phyloP scores from a whole-genome alignment of 1,139 yeast species.

The Pichia kudriavzevii region DNA sequence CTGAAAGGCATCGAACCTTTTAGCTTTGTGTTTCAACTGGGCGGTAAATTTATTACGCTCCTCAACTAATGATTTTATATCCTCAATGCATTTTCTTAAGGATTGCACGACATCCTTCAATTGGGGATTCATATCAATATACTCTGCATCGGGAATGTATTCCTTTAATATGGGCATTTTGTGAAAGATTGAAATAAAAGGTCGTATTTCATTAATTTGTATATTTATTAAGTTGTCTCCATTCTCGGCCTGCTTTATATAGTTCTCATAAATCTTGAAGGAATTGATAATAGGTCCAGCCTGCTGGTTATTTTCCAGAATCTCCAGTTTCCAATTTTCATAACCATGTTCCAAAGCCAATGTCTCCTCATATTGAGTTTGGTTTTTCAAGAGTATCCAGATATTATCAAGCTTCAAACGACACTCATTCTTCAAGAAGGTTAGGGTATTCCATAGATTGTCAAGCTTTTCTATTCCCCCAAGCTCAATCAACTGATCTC shows the following conservation, averaged over 20 bases:
- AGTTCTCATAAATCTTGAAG: slow-evolving; percentile 38
- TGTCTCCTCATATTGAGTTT: slow-evolving; percentile 43
- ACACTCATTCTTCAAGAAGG: slow-evolving; percentile 25
- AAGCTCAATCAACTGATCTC: slow-evolving; percentile 43
- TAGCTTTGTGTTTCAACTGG: slow-evolving; percentile 32
- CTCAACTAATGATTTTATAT: slow-evolving; percentile 27
- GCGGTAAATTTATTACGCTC: slow-evolving; percentile 36
- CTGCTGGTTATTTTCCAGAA: slow-evolving; percentile 34
- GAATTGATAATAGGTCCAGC: slow-evolving; percentile 30
- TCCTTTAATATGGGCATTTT: slow-evolving; percentile 33
- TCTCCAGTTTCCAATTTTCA: slow-evolving; percentile 40
- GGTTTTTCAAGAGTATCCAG: slow-evolving; percentile 35
- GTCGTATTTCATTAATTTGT: slow-evolving; percentile 39
- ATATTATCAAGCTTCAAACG: slow-evolving; percentile 28
- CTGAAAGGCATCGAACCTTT: slow-evolving; percentile 41
- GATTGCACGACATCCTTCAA: slow-evolving; percentile 34
- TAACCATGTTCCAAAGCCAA: slow-evolving; percentile 43
- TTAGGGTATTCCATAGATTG: slow-evolving; percentile 39
- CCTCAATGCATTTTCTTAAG: slow-evolving; percentile 35
- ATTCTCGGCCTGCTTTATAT: slow-evolving; percentile 48
- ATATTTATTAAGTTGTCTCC: slow-evolving; percentile 51
- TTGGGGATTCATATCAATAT: slow-evolving; percentile 36
- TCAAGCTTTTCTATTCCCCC: slow-evolving; percentile 48
- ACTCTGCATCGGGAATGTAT: slow-evolving; percentile 41
- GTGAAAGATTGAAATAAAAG: slow-evolving; percentile 35